Conservation (phyloP, 129 eudicot species). For the Kitagawia praeruptora region DNA sequence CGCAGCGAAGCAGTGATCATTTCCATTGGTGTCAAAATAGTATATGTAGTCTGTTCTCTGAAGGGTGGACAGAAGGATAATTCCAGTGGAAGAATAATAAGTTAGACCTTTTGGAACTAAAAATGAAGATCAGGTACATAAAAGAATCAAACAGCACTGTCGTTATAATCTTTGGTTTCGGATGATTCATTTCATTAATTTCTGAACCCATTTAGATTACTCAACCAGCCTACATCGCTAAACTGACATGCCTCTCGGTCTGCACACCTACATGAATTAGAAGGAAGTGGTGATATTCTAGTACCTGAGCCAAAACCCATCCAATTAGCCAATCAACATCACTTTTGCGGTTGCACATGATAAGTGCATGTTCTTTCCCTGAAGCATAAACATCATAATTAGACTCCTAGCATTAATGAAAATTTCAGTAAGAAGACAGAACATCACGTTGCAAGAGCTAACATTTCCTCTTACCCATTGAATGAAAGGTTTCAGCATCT, state of each 20-base stretch:
- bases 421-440: neutral
- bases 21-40: too few relatives aligned
- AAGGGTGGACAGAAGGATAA: too few relatives aligned
- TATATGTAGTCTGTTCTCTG: too few relatives aligned
- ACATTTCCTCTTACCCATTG: slow-evolving; percentile 58
- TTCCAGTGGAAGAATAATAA: neutral
- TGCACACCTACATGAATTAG: neutral
- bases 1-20: too few relatives aligned
- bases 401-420: neutral
- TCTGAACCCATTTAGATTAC: neutral
- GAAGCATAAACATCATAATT: slow-evolving; percentile 14
- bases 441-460: slow-evolving; percentile 9
- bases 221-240: neutral
- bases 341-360: slow-evolving; percentile 78
- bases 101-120: neutral
- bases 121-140: neutral
- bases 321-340: slow-evolving; percentile 99
- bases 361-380: slow-evolving; percentile 96
- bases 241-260: neutral
- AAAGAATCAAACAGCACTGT: neutral
- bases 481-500: slow-evolving; percentile 56
- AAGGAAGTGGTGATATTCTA: slow-evolving; percentile 7
- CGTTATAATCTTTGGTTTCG: neutral
- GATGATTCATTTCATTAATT: neutral
- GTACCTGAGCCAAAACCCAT: slow-evolving; percentile 94